Conservation (phyloP, 495 filamentous ascomycete genomes). For the Opeltia flavorubescens region DNA sequence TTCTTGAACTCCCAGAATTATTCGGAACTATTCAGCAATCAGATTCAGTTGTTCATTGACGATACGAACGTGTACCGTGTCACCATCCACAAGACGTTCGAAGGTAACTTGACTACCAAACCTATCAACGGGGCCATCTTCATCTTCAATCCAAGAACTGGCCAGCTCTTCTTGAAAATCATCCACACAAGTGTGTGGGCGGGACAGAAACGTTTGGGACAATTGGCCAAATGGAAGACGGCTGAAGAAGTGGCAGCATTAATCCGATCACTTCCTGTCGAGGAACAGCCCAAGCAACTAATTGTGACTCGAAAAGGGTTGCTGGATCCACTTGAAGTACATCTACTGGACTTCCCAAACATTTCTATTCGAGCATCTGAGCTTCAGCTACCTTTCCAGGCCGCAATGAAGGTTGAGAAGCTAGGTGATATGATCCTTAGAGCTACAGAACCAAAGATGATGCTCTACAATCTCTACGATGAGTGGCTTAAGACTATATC, state of each 20-base stretch:
- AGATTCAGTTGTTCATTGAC: slow-evolving; percentile 98
- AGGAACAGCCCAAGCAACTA: slow-evolving; percentile 98
- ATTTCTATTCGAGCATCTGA: slow-evolving; percentile 98
- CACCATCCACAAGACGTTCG: slow-evolving; percentile 99
- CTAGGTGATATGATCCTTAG: slow-evolving; percentile 97
- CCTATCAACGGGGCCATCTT: slow-evolving; percentile 99
- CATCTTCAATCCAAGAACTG: slow-evolving; percentile 97
- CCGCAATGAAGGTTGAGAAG: slow-evolving; percentile 99
- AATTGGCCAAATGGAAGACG: slow-evolving; percentile 99
- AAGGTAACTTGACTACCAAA: slow-evolving; percentile 98
- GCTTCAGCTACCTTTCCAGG: slow-evolving; percentile 95
- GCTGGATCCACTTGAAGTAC: slow-evolving; percentile 93
- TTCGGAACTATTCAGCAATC: slow-evolving; percentile 97
- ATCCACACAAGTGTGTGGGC: slow-evolving; percentile 99
- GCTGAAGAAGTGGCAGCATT: slow-evolving; percentile 98
- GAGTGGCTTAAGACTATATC: slow-evolving; percentile 99
- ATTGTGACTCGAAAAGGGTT: slow-evolving; percentile 98
- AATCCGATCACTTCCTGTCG: slow-evolving; percentile 90
- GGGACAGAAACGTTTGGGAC: slow-evolving; percentile 96
- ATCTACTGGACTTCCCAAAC: slow-evolving; percentile 96
- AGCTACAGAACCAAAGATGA: slow-evolving; percentile 98
- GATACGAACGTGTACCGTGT: slow-evolving; percentile 99
- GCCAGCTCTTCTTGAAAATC: slow-evolving; percentile 97
- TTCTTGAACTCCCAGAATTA: slow-evolving; percentile 99
- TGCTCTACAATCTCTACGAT: slow-evolving; percentile 97